Evolutionary conservation across 2,329 filamentous ascomycete genomes (phyloP).

Genomic region (Daldinia eschscholtzii): DNA sequence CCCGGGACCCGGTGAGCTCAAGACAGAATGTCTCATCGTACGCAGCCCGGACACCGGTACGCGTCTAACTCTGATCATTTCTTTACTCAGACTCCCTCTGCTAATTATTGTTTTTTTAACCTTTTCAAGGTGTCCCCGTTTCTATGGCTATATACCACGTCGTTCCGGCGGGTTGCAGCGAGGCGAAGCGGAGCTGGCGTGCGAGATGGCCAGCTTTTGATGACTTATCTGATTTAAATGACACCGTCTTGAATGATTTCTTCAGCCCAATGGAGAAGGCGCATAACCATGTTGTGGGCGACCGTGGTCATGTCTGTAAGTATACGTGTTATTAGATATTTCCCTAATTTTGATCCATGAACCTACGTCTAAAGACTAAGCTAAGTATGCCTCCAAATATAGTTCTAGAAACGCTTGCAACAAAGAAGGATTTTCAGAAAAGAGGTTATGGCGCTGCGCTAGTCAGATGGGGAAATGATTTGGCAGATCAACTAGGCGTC

Average conservation of each 20-base stretch:
- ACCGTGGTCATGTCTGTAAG: constrained; percentile 31
- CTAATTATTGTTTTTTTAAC: background rate
- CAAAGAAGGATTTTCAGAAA: constrained; percentile 24
- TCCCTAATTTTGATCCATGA: background rate
- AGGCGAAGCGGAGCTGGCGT: constrained; percentile 23
- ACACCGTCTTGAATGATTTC: constrained; percentile 22
- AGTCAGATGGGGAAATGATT: constrained; percentile 32
- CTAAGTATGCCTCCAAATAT: background rate
- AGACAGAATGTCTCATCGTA: constrained; percentile 18
- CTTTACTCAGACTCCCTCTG: background rate
- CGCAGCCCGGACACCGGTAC: constrained; percentile 20
- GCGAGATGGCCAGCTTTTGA: constrained; percentile 26
- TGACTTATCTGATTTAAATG: constrained; percentile 22
- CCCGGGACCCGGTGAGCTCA: background rate
- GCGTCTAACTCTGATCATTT: background rate
- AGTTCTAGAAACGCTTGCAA: constrained; percentile 38
- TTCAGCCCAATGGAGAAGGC: constrained; percentile 29
- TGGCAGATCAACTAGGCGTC: constrained; percentile 34
- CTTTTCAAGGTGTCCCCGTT: constrained; percentile 15
- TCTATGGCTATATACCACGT: constrained; percentile 33
- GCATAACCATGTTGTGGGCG: constrained; percentile 27
- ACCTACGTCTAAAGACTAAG: background rate
- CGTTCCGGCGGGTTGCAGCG: constrained; percentile 19
- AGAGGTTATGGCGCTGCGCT: constrained; percentile 33
- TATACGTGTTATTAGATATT: background rate